Evolutionary conservation across 192 early-diverging fungal genomes (phyloP), one percentile per base, ranked within the genome.

Genomic region (Coemansia sp.): DNA sequence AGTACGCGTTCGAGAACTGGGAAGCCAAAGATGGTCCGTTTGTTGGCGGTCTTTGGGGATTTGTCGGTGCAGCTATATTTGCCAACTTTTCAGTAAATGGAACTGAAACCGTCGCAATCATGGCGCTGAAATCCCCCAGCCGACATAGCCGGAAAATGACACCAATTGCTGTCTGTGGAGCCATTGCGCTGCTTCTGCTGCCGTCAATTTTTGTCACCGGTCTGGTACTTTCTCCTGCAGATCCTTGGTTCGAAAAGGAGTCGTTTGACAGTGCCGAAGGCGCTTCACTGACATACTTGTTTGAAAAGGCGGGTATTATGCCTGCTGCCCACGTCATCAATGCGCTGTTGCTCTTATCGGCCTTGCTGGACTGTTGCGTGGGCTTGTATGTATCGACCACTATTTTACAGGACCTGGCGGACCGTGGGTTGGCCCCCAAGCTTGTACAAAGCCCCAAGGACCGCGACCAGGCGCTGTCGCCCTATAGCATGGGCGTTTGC

Each of bases 1-100:
- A 54, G n/a, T 59, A 55, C 20, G 64, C 53, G 2, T 21, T 66
- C 2, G 64, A 66, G 51, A 59, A 35, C 18, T 66, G 64, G 64
- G 33, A 59, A 15, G 12, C 9, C 21, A 43, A 53, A 21, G 57
- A 59, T 3, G 57, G 46, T 1, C 64, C 64, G 4, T 53, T 66
- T 49, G 7, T 49, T 14, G 50, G 50, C 18, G 57, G 64, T 21
- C 39, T 49, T 13, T 8, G 46, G 21, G 64, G 64, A 23, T 40
- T 66, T 8, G 48, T 59, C n/a, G 49, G 50, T 4, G 64, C 64
- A 28, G 15, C 44, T 11, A 23, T 59, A 23, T 54, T 59, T 59
- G 40, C 64, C 15, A 55, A 48, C 39, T 66, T 66, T 43, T 26
- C 64, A 0, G 51, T 59, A 13, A 41, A 54, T 16, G 64, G 57